Evolutionary conservation across 768 basidiomycete genomes (phyloP).

Genomic region (Pholiota molesta): DNA sequence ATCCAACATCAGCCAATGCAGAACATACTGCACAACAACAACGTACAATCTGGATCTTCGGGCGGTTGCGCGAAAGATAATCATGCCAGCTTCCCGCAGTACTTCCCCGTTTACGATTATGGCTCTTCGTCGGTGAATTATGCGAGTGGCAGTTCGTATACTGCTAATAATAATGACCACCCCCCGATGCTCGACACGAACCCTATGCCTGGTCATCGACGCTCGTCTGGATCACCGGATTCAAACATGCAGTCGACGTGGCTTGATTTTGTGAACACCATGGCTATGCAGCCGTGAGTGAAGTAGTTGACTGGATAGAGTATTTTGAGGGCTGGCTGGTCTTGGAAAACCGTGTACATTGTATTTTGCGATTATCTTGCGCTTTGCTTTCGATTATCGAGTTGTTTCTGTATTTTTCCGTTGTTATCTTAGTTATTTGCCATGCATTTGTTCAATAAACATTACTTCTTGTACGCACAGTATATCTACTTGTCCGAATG

Average conservation of each 20-base stretch:
- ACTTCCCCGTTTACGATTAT: slow-evolving; percentile 81
- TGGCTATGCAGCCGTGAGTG: slow-evolving; percentile 33
- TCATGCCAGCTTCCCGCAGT: slow-evolving; percentile 53
- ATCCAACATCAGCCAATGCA: slow-evolving; percentile 32
- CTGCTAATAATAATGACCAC: slow-evolving; percentile 22
- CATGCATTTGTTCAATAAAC: background rate
- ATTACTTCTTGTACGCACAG: background rate
- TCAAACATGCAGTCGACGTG: slow-evolving; percentile 64
- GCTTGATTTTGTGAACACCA: slow-evolving; percentile 61
- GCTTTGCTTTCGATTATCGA: background rate
- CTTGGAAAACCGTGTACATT: background rate
- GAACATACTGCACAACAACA: slow-evolving; percentile 25
- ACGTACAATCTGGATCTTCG: slow-evolving; percentile 15
- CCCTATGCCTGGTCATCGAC: slow-evolving; percentile 38
- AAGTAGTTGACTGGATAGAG: background rate
- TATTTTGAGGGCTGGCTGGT: background rate
- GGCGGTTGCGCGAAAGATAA: slow-evolving; percentile 14
- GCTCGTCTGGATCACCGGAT: slow-evolving; percentile 60
- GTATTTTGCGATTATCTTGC: background rate
- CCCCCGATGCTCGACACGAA: slow-evolving; percentile 40
- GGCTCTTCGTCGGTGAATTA: slow-evolving; percentile 36
- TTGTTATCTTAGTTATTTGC: background rate
- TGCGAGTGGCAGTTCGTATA: slow-evolving; percentile 16
- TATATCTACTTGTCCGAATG: background rate
- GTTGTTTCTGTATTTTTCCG: background rate